Conservation (phyloP, 306 rosid genomes). For the Styphnolobium japonicum region DNA sequence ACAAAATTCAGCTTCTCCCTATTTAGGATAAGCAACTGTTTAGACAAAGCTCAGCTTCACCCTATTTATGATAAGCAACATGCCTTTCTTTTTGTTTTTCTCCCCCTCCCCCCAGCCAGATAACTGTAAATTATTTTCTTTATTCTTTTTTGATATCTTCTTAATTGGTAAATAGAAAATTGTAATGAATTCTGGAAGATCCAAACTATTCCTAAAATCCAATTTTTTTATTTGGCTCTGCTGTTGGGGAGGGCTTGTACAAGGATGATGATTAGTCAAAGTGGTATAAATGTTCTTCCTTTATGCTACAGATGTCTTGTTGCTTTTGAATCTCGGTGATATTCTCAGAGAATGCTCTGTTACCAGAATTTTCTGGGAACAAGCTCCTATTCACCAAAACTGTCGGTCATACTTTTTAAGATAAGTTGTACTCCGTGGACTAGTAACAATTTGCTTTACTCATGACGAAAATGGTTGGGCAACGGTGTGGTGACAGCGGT, state of each 20-base stretch:
- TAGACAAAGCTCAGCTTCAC: conserved; percentile 27
- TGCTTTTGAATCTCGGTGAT: neutral
- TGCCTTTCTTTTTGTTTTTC: neutral
- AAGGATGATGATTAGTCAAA: neutral
- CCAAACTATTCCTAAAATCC: neutral
- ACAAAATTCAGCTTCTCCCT: neutral
- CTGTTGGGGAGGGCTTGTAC: neutral
- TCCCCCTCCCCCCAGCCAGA: neutral
- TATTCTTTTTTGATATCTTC: neutral
- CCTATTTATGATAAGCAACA: neutral
- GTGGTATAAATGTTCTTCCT: neutral
- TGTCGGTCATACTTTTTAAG: neutral
- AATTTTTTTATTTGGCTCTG: neutral
- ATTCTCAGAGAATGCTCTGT: neutral
- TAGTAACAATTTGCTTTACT: neutral
- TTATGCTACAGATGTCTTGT: neutral
- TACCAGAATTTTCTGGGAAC: neutral
- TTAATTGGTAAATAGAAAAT: neutral
- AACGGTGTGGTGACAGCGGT: neutral
- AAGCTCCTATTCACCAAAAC: neutral
- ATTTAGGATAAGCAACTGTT: conserved; percentile 22
- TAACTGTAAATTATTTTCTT: conserved; percentile 49
- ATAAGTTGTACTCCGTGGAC: neutral
- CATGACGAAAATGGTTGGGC: neutral
- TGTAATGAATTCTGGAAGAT: neutral